Conservation (phyloP, 2,329 filamentous ascomycete species). For the Neofusicoccum umdonicola region DNA sequence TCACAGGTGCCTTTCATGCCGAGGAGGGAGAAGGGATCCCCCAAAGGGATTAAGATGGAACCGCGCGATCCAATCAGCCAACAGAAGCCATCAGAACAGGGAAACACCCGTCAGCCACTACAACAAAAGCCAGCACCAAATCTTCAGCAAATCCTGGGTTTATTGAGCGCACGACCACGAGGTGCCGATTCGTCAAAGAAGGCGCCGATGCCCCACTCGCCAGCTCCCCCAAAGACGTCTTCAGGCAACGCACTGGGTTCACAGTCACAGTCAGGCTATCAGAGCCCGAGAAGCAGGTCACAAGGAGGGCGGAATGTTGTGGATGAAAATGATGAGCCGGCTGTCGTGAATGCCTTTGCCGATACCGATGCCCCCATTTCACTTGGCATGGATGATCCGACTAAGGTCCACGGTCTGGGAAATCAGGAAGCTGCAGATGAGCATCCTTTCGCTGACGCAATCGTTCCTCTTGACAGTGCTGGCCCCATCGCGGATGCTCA, state of each 20-base stretch:
- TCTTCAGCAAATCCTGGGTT: not conserved
- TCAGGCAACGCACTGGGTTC: too few relatives aligned
- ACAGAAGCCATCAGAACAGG: not conserved
- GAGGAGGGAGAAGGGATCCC: not conserved
- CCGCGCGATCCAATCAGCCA: not conserved
- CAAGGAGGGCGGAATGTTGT: not conserved
- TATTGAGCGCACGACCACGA: not conserved
- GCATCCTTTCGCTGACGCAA: too few relatives aligned
- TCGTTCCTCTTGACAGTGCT: too few relatives aligned
- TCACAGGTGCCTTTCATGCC: not conserved
- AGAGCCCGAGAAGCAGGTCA: not conserved
- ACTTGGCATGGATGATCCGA: not conserved
- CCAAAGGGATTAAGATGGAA: not conserved
- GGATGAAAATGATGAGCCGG: not conserved
- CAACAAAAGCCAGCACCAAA: not conserved
- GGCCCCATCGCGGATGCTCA: not conserved
- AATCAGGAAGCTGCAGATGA: too few relatives aligned
- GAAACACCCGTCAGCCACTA: not conserved
- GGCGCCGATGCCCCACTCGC: not conserved
- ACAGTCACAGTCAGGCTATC: not conserved
- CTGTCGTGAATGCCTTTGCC: not conserved
- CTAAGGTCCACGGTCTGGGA: not conserved
- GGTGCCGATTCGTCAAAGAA: not conserved
- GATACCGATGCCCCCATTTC: not conserved
- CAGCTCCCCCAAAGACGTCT: not conserved